Evolutionary conservation across 176 grass and related monocot genomes (phyloP).

Genomic region (Triticum timopheevii): DNA sequence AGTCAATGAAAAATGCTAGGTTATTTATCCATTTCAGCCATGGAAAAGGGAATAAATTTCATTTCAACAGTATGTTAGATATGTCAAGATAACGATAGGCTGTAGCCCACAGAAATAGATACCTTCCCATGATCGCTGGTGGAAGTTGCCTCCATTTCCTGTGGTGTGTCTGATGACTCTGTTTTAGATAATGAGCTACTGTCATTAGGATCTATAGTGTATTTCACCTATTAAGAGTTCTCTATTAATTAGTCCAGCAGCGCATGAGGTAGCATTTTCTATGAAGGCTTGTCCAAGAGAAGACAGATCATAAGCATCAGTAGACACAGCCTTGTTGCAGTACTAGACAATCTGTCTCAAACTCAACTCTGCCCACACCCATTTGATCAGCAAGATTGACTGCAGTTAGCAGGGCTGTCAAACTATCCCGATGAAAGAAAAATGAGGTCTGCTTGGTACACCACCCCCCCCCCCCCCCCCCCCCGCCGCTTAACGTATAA

Average conservation of each 20-base stretch:
- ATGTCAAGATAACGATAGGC: neutral
- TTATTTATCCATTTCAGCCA: slow-evolving; percentile 26
- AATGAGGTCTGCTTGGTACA: no score
- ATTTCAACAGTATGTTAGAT: slow-evolving; percentile 2
- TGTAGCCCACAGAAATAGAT: neutral
- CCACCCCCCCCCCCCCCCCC: no score
- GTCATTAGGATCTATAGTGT: slow-evolving; percentile 39
- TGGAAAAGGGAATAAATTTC: slow-evolving; percentile 15
- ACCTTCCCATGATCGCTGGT: slow-evolving; percentile 39
- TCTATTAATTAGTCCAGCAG: slow-evolving; percentile 23
- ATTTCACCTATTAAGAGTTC: slow-evolving; percentile 51
- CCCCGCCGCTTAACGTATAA: no score
- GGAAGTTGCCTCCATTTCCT: slow-evolving; percentile 35
- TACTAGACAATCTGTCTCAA: no score
- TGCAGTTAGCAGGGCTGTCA: no score
- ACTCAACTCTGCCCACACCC: no score
- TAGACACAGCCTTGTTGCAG: no score
- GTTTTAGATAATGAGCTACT: slow-evolving; percentile 39
- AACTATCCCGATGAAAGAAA: no score
- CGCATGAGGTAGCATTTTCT: neutral
- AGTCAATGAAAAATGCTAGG: neutral
- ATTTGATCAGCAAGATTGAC: no score
- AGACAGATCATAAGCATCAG: no score
- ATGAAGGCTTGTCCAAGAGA: no score
- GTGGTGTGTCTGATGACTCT: slow-evolving; percentile 30